Base-by-base conservation (phyloP, 768 basidiomycete species). In the Mrakia hoshinonis region DNA sequence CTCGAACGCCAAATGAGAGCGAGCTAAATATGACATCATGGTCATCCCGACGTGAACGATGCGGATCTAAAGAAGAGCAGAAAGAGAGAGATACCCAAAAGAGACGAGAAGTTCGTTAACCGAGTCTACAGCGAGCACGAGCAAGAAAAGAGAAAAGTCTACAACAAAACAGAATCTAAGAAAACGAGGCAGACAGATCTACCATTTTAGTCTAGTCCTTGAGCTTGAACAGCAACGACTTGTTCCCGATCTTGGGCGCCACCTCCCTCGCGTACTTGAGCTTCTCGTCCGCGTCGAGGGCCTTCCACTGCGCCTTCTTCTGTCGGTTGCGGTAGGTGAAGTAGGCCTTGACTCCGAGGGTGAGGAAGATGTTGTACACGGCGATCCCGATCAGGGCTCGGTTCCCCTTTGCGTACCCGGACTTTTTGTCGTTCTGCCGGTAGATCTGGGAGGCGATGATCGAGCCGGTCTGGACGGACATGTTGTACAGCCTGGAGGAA, bases 361-460 rank as follows among this genome's bases (percentile, higher is more conserved):
- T 26, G 55, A 60, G 55, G 29, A 34, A 15, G 29, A 60, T 60
- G 55, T 60, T 60, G 55, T 60, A 60, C 24, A 26, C 13, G 55
- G 31, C 24, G 29, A 60, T 24, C 13, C 55, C 29, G 55, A 60
- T n/a, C 13, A 60, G 55, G 4, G 20, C 31, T 34, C 31, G n/a
- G 64, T 48, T 48, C 18, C 26, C 64, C 64, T 47, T 65, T 12
- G 24, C 20, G 29, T 65, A 65, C 29, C 47, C 46, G 2, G 64
- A 67, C 61, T 29, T 43, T 15, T 43, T 67, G 36, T 86, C 85
- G 68, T 84, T 83, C 7, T 78, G 76, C 29, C 82, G 81, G 73
- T 87, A 87, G 58, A 87, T 83, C 74, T 65, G 64, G 18, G 64
- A 48, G 2, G 39, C n/a, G 62, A 65, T 49, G 64, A 65, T 65